A percentile compares a stretch with the other conserved stretches of the same genome.
These are phyloP conservation scores for Podospora comata DNA, from an alignment of 495 filamentous ascomycete genomes.

Conservation along the genomic window DNA sequence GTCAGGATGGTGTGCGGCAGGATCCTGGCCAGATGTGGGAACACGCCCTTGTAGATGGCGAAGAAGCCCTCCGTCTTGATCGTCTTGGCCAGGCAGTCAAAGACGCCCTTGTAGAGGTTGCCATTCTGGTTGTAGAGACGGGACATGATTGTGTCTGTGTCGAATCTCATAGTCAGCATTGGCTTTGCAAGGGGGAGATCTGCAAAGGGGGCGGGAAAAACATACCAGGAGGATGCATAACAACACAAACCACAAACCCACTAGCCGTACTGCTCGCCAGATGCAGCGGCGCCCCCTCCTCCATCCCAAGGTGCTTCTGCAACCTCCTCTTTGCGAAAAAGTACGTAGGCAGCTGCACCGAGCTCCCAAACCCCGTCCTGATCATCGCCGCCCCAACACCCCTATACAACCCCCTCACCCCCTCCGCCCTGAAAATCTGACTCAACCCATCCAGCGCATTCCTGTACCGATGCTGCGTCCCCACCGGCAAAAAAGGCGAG, in stretches of 20 bases:
- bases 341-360: constrained; percentile 95
- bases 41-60: constrained; percentile 97
- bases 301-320: constrained; percentile 74
- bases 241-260: constrained; percentile 93
- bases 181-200: not conserved
- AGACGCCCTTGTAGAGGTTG: constrained; percentile 87
- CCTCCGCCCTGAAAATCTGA: constrained; percentile 75
- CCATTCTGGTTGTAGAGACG: constrained; percentile 99
- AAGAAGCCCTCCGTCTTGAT: constrained; percentile 85
- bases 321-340: constrained; percentile 94
- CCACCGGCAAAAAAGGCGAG: constrained; percentile 91
- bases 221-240: constrained; percentile 96
- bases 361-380: constrained; percentile 89
- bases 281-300: constrained; percentile 88
- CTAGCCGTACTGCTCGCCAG: constrained; percentile 83
- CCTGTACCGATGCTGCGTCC: constrained; percentile 89
- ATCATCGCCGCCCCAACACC: constrained; percentile 96
- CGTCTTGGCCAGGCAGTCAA: constrained; percentile 90
- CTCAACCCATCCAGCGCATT: constrained; percentile 79
- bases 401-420: constrained; percentile 76
- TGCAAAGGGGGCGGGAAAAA: not conserved
- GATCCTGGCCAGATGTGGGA: constrained; percentile 91
- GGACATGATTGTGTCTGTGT: constrained; percentile 91
- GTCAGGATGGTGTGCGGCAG: constrained; percentile 93
- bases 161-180: not conserved